phyloP scores from a whole-genome alignment of 257 asterid species.

The Solanum neorickii region DNA sequence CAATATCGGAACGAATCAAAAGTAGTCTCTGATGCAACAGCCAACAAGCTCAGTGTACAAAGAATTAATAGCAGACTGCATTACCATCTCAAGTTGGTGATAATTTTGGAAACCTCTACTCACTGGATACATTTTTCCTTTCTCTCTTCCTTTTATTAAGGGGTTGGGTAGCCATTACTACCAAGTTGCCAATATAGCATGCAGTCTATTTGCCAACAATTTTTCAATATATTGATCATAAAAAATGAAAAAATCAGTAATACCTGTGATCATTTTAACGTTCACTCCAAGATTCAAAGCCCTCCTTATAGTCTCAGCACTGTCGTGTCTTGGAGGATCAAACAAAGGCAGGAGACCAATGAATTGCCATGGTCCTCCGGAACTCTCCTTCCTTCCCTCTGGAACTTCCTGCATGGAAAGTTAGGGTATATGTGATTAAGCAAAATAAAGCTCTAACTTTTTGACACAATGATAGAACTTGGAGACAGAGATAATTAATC shows the following conservation, averaged over 20 bases:
- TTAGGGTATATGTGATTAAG: neutral
- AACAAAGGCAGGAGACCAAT: slow-evolving; percentile 38
- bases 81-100: neutral
- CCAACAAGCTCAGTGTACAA: neutral
- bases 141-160: neutral
- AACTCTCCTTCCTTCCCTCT: slow-evolving; percentile 39
- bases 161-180: neutral
- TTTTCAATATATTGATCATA: neutral
- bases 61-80: neutral
- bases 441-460: neutral
- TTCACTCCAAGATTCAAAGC: slow-evolving; percentile 44
- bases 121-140: neutral
- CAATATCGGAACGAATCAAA: neutral
- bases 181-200: neutral
- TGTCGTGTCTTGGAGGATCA: slow-evolving; percentile 46
- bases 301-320: slow-evolving; percentile 44
- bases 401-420: slow-evolving; percentile 30
- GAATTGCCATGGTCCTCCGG: slow-evolving; percentile 44
- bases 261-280: slow-evolving; percentile 45
- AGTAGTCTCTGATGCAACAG: neutral
- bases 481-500: neutral
- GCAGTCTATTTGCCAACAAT: neutral
- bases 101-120: neutral
- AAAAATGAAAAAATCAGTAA: neutral
- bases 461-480: neutral